A percentile compares a stretch with the other conserved stretches of the same genome.
Evolutionary conservation across 2,329 filamentous ascomycete genomes (phyloP).

Genomic region (Aspergillus caelatus): DNA sequence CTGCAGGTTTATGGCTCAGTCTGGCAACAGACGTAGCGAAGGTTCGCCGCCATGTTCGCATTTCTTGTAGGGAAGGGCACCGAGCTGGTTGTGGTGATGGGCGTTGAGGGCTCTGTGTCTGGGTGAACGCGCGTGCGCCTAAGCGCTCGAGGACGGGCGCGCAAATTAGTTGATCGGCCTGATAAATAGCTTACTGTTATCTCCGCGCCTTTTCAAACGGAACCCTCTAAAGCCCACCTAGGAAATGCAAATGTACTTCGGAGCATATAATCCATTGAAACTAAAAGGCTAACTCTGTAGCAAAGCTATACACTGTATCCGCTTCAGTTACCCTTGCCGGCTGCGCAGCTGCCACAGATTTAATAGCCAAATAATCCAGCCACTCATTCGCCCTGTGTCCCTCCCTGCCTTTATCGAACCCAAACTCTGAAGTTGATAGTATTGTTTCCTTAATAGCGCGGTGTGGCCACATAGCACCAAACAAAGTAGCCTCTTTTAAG

Average conservation of each 20-base stretch:
- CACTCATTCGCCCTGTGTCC: too few relatives aligned
- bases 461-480: too few relatives aligned
- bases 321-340: too few relatives aligned
- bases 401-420: too few relatives aligned
- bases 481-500: too few relatives aligned
- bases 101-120: neutral
- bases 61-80: slow-evolving; percentile 27
- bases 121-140: slow-evolving; percentile 1
- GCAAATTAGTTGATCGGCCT: slow-evolving; percentile 28
- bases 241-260: neutral
- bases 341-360: too few relatives aligned
- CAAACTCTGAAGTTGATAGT: too few relatives aligned
- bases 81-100: slow-evolving; percentile 9
- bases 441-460: too few relatives aligned
- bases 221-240: neutral
- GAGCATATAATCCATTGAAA: too few relatives aligned
- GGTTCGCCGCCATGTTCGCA: slow-evolving; percentile 45
- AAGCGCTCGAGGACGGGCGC: slow-evolving; percentile 8
- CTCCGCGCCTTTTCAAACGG: slow-evolving; percentile 6
- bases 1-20: slow-evolving; percentile 29
- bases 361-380: too few relatives aligned
- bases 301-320: too few relatives aligned
- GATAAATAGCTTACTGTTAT: neutral
- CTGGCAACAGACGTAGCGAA: slow-evolving; percentile 41
- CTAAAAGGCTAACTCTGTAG: too few relatives aligned